Evolutionary conservation across 1,284 basidiomycete genomes (phyloP), one percentile per base, ranked within the genome.

Genomic region (Moesziomyces sp.): DNA sequence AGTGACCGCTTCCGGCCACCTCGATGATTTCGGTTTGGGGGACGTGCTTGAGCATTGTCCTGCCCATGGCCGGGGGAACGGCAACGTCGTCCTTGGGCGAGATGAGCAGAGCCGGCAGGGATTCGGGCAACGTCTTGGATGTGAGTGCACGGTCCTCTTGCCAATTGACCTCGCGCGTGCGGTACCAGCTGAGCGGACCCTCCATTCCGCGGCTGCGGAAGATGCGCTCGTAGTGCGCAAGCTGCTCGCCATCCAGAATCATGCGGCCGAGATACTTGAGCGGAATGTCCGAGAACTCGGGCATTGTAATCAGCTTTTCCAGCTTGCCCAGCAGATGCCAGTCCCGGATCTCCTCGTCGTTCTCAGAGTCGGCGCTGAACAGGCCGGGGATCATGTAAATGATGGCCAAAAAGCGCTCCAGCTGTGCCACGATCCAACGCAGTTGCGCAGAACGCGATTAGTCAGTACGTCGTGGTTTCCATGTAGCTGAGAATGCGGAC

Each of bases 121-220:
- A 58, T 21, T 64, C 74, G 5, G 74, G 74, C 30, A 76, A 45
- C 6, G 55, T 61, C 43, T 69, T 63, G 38, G 51, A 54, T 0
- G 60, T 61, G 23, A 74, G 24, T 3, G 49, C 61, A 7, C 66
- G 58, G 21, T 78, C 76, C 34, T 78, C 76, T 28, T 73, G 46
- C 53, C 57, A 75, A 46, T 80, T 80, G 67, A 80, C 68, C 46
- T 63, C 53, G 19, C 76, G 52, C 24, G 74, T 77, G 13, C 78
- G 56, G 46, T 80, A 80, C 78, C 78, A 80, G 60, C 74, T 80
- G 1, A 80, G 50, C 14, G 77, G 75, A 6, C 78, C 78, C 26
- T 80, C 76, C 76, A 80, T 80, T 6, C 67, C 63, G 13, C 75
- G 56, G 24, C 75, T 78, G 30, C 59, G 60, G 52, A 76, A 75